Conservation (phyloP, 139 green algal species). For the Ettlia oleoabundans region DNA sequence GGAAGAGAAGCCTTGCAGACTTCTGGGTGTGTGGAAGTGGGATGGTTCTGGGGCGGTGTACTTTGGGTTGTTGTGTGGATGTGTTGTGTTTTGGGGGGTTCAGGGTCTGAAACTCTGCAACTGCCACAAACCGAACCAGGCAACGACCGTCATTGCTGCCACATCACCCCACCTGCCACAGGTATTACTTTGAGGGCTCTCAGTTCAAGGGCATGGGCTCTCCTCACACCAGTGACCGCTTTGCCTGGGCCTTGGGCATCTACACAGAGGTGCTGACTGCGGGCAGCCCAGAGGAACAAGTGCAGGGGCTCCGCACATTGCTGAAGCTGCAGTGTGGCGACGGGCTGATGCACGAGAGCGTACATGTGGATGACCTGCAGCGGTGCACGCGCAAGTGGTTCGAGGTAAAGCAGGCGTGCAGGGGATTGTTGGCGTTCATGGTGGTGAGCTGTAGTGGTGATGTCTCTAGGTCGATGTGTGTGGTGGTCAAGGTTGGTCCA, state of each 20-base stretch:
- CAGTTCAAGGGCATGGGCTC: constrained; percentile 58
- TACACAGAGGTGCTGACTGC: constrained; percentile 24
- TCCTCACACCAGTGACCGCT: constrained; percentile 51
- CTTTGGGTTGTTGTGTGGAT: no score
- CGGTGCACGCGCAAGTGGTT: constrained; percentile 46
- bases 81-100: no score
- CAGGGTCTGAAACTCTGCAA: no score
- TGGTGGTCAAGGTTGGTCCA: no score
- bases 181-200: constrained; percentile 52
- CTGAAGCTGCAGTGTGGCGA: constrained; percentile 54
- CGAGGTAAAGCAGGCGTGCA: constrained; percentile 11
- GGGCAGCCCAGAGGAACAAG: constrained; percentile 3
- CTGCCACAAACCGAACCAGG: no score
- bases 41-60: no score
- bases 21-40: no score
- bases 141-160: no score
- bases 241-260: constrained; percentile 63
- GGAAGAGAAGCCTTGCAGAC: no score
- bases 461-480: no score
- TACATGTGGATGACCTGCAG: constrained; percentile 25
- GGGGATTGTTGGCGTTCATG: no score
- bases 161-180: background rate
- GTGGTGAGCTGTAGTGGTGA: no score
- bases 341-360: constrained; percentile 65
- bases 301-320: constrained; percentile 35